These are phyloP conservation scores for Oryza officinalis DNA, from an alignment of 176 grass and related monocot genomes.

Conservation along the genomic window DNA sequence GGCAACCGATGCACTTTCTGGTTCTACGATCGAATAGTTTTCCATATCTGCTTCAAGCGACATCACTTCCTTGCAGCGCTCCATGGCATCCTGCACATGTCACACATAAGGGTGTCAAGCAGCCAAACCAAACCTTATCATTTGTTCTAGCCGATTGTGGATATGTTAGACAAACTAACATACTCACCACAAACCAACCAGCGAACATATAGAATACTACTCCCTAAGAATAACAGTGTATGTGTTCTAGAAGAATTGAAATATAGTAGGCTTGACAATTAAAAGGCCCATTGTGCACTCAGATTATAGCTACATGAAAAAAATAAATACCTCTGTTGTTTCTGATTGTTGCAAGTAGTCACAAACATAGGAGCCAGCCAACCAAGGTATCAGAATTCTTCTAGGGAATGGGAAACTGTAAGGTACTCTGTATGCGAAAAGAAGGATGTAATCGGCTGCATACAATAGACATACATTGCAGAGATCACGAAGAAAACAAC, in stretches of 20 bases:
- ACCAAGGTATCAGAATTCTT: constrained; percentile 87
- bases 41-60: constrained; percentile 53
- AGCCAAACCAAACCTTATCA: not conserved
- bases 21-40: constrained; percentile 54
- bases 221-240: not conserved
- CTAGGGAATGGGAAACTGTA: constrained; percentile 69
- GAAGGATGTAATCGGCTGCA: constrained; percentile 8
- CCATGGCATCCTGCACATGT: constrained; percentile 56
- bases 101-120: not conserved
- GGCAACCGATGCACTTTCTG: constrained; percentile 38
- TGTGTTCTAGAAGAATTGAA: not conserved
- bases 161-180: not conserved
- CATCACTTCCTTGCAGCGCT: constrained; percentile 87
- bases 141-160: not conserved
- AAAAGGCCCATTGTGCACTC: not conserved
- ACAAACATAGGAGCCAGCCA: constrained; percentile 57
- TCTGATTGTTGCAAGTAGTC: constrained; percentile 84
- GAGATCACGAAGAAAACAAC: not conserved
- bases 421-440: constrained; percentile 59
- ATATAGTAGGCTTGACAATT: not conserved
- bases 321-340: constrained; percentile 56
- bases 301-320: constrained; percentile 14
- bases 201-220: not conserved
- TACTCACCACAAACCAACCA: not conserved
- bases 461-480: not conserved